Evolutionary conservation across 73 alveolate species (phyloP).

Genomic region (Tetrahymena malaccensis): DNA sequence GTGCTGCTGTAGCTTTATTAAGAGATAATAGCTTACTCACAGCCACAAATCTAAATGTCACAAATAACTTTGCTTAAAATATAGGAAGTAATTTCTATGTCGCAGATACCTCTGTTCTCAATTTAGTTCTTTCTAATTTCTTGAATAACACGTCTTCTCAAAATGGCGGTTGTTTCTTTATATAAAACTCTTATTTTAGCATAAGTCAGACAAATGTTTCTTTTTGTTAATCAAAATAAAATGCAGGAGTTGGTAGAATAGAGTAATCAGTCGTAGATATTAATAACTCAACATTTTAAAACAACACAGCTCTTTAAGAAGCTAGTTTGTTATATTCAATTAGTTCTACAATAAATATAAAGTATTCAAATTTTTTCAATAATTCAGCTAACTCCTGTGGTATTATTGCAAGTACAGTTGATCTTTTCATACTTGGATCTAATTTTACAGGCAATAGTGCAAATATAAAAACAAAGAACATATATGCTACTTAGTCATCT

Average conservation of each 20-base stretch:
- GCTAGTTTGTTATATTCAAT: not conserved
- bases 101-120: not conserved
- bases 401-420: not conserved
- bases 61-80: not conserved
- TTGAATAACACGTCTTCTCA: not conserved
- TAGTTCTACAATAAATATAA: not conserved
- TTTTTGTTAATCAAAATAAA: not conserved
- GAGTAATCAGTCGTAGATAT: not conserved
- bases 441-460: not conserved
- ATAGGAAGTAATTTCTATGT: not conserved
- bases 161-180: not conserved
- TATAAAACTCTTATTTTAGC: not conserved
- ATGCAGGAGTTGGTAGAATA: not conserved
- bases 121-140: not conserved
- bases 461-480: not conserved
- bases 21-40: not conserved
- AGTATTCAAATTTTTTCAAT: not conserved
- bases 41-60: not conserved
- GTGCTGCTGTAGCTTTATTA: not conserved
- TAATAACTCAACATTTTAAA: not conserved
- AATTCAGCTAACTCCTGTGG: not conserved
- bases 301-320: not conserved
- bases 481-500: not conserved
- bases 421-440: not conserved
- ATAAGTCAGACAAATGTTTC: not conserved